These are phyloP conservation scores for Sporothrix globosa DNA, from an alignment of 2,329 filamentous ascomycete genomes.

Conservation along the genomic window DNA sequence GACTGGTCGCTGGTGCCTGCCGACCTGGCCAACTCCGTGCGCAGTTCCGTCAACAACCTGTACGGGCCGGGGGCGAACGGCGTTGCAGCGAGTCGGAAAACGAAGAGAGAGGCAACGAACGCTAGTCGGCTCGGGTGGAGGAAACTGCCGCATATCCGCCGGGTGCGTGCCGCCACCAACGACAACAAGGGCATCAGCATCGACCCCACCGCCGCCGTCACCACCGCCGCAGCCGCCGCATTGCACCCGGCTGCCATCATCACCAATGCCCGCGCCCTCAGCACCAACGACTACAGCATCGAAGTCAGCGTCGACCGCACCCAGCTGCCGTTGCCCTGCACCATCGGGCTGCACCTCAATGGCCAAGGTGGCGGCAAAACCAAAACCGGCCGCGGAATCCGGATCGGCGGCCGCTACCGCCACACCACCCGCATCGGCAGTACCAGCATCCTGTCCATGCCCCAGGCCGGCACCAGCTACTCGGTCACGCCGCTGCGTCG, in stretches of 20 bases:
- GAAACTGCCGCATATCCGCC: background rate
- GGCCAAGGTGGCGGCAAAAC: background rate
- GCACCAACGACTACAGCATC: slow-evolving; percentile 44
- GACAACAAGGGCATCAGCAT: no score
- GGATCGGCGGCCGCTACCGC: background rate
- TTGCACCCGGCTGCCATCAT: background rate
- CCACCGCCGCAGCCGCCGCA: background rate
- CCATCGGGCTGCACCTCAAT: slow-evolving; percentile 44
- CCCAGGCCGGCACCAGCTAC: slow-evolving; percentile 42
- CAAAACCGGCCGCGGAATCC: background rate
- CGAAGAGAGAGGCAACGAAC: background rate
- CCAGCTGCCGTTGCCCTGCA: slow-evolving; percentile 46
- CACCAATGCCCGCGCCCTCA: slow-evolving; percentile 21
- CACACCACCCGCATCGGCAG: slow-evolving; percentile 39
- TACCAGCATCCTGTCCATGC: slow-evolving; percentile 47
- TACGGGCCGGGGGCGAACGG: slow-evolving; percentile 41
- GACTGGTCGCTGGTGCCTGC: slow-evolving; percentile 58
- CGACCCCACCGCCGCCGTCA: background rate
- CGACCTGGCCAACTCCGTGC: slow-evolving; percentile 64
- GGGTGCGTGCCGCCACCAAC: background rate
- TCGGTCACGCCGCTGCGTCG: slow-evolving; percentile 43
- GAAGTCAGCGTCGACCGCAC: slow-evolving; percentile 46
- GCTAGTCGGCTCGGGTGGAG: background rate
- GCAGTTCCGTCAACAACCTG: slow-evolving; percentile 62
- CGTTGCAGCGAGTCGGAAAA: background rate